phyloP scores from a whole-genome alignment of 2,329 filamentous ascomycete genomes.

The Aspergillus hortae region DNA sequence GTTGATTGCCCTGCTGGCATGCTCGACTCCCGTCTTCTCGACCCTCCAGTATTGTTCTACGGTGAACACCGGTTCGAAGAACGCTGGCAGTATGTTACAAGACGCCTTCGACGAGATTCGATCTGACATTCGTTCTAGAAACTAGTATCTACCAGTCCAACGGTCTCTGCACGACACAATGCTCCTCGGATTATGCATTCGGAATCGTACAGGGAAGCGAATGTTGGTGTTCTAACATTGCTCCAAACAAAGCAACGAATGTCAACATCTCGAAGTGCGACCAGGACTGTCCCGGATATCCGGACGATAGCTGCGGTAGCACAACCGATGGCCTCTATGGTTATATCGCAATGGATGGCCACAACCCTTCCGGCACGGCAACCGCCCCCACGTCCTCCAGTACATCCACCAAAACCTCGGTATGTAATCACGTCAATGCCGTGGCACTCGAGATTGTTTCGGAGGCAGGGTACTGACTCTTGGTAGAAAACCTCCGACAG shows the following conservation, averaged over 20 bases:
- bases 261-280: conserved; percentile 32
- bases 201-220: conserved; percentile 43
- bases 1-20: conserved; percentile 23
- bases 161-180: conserved; percentile 40
- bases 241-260: conserved; percentile 35
- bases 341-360: conserved; percentile 38
- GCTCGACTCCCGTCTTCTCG: conserved; percentile 19
- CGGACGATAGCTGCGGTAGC: conserved; percentile 44
- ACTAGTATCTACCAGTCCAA: conserved; percentile 43
- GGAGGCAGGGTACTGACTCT: background rate
- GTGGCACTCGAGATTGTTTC: background rate
- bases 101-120: background rate
- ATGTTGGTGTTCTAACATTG: conserved; percentile 50
- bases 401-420: conserved; percentile 23
- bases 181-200: conserved; percentile 42
- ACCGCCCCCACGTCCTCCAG: conserved; percentile 16
- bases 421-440: conserved; percentile 13
- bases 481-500: conserved; percentile 12
- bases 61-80: conserved; percentile 42
- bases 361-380: conserved; percentile 32
- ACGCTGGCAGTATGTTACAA: conserved; percentile 31
- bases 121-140: conserved; percentile 25
- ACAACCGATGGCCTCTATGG: conserved; percentile 36
- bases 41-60: conserved; percentile 41
- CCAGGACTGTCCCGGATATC: conserved; percentile 45